Evolutionary conservation across 225 moss, liverwort and hornwort species (phyloP), one percentile per base, ranked within the genome.

Genomic region (Takakia lepidozioides): DNA sequence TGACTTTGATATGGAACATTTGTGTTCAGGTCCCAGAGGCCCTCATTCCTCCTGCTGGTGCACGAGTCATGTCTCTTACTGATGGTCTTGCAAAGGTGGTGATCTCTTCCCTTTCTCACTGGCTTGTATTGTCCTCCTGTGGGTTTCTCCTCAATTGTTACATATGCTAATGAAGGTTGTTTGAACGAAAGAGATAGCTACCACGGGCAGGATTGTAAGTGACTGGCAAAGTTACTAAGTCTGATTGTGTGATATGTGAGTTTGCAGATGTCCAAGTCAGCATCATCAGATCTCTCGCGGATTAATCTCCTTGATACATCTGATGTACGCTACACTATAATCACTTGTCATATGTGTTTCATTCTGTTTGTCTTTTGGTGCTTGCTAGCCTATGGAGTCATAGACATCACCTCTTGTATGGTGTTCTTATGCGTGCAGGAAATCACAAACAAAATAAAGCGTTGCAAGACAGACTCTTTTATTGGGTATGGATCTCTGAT

Each of bases 241-340:
- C n/a, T n/a, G n/a, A n/a, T n/a, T n/a, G n/a, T n/a, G n/a, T n/a
- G n/a, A n/a, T n/a, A n/a, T n/a, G n/a, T n/a, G n/a, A 54, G 44
- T 58, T 54, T 57, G 29, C 74, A 93, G 87, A 98, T 98, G 90
- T 98, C 95, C 3, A 98, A 98, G 64, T 98, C 95, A 43, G 85
- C 90, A 54, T 52, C 73, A 46, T 98, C 95, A 52, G 90, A 98
- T 69, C 85, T 85, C 29, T 98, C 90, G 10, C 73, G 90, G 44
- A 87, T 90, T 55, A 98, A 98, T 65, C 78, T 98, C 29, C 85
- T 91, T 0, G 87, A 98, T 49, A 67, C 78, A 47, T 73, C 72
- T 59, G 95, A 87, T 65, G 90, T 95, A 80, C 55, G 89, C 61
- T 22, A 15, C 25, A 42, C 35, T 6, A 25, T 1, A 19, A 14